Evolutionary conservation across 1,284 basidiomycete genomes (phyloP), one percentile per base, ranked within the genome.

Genomic region (Ceratobasidium sp.): DNA sequence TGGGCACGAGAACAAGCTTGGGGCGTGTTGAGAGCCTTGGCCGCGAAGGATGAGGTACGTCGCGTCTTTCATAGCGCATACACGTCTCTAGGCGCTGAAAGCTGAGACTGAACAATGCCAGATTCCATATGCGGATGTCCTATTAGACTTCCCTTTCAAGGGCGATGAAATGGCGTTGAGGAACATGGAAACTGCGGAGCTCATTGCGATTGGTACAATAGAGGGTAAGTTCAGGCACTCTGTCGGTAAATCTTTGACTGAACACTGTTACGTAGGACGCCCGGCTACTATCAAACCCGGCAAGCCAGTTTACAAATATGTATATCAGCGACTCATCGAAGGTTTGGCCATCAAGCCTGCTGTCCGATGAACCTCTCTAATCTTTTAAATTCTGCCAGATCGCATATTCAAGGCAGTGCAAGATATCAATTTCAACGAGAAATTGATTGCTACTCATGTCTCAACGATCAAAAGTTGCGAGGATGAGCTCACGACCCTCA

Each of bases 1-100:
- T 99, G 97, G 97, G 89, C 90, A 8, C 88, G 93, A 60, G 91
- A 94, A 73, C 96, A 99, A 83, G 96, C 91, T 0, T 99, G 97
- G 96, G 88, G 87, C 37, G 86, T 99, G 8, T 86, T 99, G 77
- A 92, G 91, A 80, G 86, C 88, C 37, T 87, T 99, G 26, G 88
- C 95, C 0, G 87, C 88, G 77, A 86, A 88, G 63, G 85, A 89
- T 20, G 94, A 97, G 87, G 92, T 94, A 71, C 56, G 85, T 78
- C 37, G 51, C 56, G 64, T 37, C 13, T 64, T 37, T 39, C 13
- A 35, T 60, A 17, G 13, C 58, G 58, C 58, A 60, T 60, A 39
- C 33, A 60, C 17, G 64, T 26, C 13, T 51, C 47, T n/a, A 23
- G 33, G 63, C 3, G 20, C 53, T 42, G 35, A 58, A 42, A 15